These are phyloP conservation scores for Microthlaspi erraticum DNA, from an alignment of 345 rosid genomes.

Conservation along the genomic window DNA sequence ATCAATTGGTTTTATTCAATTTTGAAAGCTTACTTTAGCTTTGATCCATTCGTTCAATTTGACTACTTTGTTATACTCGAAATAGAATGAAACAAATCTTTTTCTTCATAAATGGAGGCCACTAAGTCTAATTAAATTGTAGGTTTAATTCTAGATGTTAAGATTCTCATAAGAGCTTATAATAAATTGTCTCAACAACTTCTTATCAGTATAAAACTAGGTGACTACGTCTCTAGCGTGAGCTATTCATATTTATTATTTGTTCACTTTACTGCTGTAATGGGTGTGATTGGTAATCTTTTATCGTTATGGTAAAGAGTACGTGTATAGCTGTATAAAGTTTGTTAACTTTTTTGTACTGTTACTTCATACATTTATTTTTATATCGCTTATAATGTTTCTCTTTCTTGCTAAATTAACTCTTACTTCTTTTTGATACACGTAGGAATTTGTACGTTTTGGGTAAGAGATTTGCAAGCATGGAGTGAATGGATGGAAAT, in stretches of 20 bases:
- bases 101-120: not conserved
- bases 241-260: not conserved
- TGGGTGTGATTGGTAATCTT: too few relatives aligned
- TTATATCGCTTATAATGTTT: too few relatives aligned
- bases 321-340: too few relatives aligned
- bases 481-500: too few relatives aligned
- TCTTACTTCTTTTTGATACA: too few relatives aligned
- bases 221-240: not conserved
- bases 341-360: too few relatives aligned
- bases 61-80: not conserved
- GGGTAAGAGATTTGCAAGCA: too few relatives aligned
- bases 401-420: too few relatives aligned
- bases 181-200: not conserved
- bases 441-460: too few relatives aligned
- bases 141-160: not conserved
- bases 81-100: not conserved
- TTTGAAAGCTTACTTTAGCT: not conserved
- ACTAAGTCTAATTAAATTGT: not conserved
- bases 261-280: not conserved
- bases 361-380: too few relatives aligned
- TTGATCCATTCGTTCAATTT: not conserved
- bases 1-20: not conserved
- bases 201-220: not conserved
- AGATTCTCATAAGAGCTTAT: not conserved
- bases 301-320: too few relatives aligned